phyloP scores from a whole-genome alignment of 2,329 filamentous ascomycete species.

The Ascochyta koolunga region DNA sequence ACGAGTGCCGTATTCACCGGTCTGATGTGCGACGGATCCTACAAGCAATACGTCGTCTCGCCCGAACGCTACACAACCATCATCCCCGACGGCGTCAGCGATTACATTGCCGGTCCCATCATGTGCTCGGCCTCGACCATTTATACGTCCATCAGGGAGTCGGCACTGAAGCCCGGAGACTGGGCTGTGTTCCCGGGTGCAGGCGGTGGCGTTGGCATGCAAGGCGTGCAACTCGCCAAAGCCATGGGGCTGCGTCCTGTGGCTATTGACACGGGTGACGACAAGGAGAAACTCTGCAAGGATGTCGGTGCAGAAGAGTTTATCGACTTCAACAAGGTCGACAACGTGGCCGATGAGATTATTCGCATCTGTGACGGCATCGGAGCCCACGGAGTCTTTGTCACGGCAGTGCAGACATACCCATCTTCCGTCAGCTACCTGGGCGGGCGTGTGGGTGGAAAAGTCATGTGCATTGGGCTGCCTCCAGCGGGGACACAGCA shows the following conservation, averaged over 20 bases:
- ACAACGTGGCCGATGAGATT: slow-evolving; percentile 43
- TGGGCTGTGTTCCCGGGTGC: slow-evolving; percentile 63
- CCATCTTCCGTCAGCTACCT: slow-evolving; percentile 40
- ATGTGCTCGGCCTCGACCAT: slow-evolving; percentile 67
- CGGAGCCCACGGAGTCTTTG: slow-evolving; percentile 49
- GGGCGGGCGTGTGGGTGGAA: slow-evolving; percentile 56
- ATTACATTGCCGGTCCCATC: slow-evolving; percentile 64
- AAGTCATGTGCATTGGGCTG: slow-evolving; percentile 60
- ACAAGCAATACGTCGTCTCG: slow-evolving; percentile 64
- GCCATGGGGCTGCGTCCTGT: slow-evolving; percentile 47
- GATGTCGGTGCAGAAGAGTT: slow-evolving; percentile 45
- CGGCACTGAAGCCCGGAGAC: slow-evolving; percentile 57
- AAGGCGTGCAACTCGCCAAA: slow-evolving; percentile 58
- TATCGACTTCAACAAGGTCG: slow-evolving; percentile 46
- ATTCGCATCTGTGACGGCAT: slow-evolving; percentile 43
- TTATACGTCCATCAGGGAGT: slow-evolving; percentile 62
- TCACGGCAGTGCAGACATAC: slow-evolving; percentile 45
- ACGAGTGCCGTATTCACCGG: slow-evolving; percentile 22
- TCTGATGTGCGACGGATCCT: slow-evolving; percentile 55
- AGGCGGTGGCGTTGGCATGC: slow-evolving; percentile 63
- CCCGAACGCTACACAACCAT: slow-evolving; percentile 61
- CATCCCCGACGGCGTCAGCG: slow-evolving; percentile 62
- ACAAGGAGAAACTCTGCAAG: slow-evolving; percentile 45
- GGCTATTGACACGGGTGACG: slow-evolving; percentile 46
- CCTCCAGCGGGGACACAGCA: slow-evolving; percentile 39